Conservation (phyloP, 139 green algal species). For the Pleodorina starrii region DNA sequence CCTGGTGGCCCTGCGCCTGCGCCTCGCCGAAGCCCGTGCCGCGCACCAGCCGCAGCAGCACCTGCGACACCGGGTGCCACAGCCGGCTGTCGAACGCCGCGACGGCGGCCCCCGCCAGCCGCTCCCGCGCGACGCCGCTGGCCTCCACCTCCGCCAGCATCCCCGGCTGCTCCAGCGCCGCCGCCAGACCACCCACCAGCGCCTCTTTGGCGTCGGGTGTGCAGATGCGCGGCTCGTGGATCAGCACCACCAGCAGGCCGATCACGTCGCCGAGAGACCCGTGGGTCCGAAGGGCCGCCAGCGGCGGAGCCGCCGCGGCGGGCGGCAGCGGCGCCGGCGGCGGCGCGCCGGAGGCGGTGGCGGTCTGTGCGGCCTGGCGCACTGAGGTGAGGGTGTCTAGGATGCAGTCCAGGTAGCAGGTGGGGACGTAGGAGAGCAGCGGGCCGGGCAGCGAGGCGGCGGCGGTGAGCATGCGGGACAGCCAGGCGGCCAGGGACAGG, state of each 20-base stretch:
- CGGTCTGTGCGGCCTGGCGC: no score
- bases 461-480: slow-evolving; percentile 22
- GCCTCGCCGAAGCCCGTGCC: slow-evolving; percentile 50
- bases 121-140: slow-evolving; percentile 56
- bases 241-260: slow-evolving; percentile 30
- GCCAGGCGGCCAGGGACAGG: slow-evolving; percentile 18
- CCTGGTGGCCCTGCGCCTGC: no score
- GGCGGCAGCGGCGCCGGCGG: not conserved
- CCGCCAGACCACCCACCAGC: slow-evolving; percentile 44
- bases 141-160: slow-evolving; percentile 73
- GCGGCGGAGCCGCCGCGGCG: not conserved
- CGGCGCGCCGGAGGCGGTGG: slow-evolving; percentile 3
- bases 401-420: slow-evolving; percentile 62
- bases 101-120: slow-evolving; percentile 75
- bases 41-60: slow-evolving; percentile 64
- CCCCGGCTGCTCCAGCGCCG: slow-evolving; percentile 38
- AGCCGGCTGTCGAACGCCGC: slow-evolving; percentile 78
- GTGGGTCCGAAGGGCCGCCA: slow-evolving; percentile 18
- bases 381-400: slow-evolving; percentile 23
- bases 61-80: slow-evolving; percentile 79
- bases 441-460: slow-evolving; percentile 45
- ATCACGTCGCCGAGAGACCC: slow-evolving; percentile 40
- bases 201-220: slow-evolving; percentile 61
- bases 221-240: slow-evolving; percentile 53
- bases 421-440: slow-evolving; percentile 72